These are phyloP conservation scores for Colletotrichum camelliae DNA, from an alignment of 2,329 filamentous ascomycete species.

Conservation along the genomic window DNA sequence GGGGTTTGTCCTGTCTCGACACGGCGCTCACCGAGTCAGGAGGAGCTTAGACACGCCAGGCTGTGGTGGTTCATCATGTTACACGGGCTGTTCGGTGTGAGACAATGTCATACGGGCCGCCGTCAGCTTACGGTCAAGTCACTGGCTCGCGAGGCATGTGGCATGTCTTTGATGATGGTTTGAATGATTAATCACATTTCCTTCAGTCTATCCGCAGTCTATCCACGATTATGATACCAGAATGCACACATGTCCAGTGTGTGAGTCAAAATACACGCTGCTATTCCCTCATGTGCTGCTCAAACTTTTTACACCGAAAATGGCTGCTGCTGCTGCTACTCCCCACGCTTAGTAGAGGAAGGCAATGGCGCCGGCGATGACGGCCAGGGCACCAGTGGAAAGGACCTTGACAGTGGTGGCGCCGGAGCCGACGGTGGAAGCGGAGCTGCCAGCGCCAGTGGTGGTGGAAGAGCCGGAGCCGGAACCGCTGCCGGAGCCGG, in stretches of 20 bases:
- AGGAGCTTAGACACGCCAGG: not conserved
- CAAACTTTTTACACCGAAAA: not conserved
- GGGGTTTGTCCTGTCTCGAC: not conserved
- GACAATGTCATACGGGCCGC: not conserved
- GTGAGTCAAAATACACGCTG: constrained; percentile 12
- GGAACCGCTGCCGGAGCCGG: constrained; percentile 12
- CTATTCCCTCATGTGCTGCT: constrained; percentile 4
- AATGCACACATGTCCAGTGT: constrained; percentile 10
- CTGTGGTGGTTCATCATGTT: not conserved
- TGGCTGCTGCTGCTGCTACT: not conserved
- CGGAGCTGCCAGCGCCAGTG: not conserved
- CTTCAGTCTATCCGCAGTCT: constrained; percentile 22
- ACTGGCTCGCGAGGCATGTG: not conserved
- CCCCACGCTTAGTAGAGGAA: constrained; percentile 21
- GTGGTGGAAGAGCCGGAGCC: constrained; percentile 16
- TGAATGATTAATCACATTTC: constrained; percentile 12
- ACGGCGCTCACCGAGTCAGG: not conserved
- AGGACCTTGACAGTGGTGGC: constrained; percentile 10
- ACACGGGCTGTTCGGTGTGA: not conserved
- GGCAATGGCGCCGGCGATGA: constrained; percentile 20
- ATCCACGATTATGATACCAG: constrained; percentile 21
- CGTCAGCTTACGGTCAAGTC: not conserved
- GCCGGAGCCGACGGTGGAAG: constrained; percentile 5
- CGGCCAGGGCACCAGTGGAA: constrained; percentile 23
- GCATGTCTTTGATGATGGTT: not conserved